Evolutionary conservation across 2,329 filamentous ascomycete genomes (phyloP).

Genomic region (Colletotrichum trifolii): DNA sequence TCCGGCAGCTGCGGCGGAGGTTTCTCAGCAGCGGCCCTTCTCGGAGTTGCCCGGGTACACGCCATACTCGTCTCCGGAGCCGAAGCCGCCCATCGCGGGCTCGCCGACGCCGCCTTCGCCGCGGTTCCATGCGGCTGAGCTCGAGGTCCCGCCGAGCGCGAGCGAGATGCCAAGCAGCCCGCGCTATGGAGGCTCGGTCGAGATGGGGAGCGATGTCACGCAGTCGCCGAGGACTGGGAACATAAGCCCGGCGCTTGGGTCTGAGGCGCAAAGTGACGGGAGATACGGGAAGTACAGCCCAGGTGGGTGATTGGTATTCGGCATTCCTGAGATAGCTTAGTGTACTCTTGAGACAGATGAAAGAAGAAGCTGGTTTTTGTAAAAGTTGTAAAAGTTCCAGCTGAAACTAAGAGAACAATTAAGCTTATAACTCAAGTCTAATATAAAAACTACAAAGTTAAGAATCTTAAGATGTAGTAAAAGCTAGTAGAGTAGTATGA

Average conservation of each 20-base stretch:
- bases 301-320: background rate
- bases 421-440: too few species aligned
- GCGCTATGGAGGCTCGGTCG: slow-evolving; percentile 20
- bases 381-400: too few species aligned
- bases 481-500: too few species aligned
- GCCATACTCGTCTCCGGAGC: slow-evolving; percentile 4
- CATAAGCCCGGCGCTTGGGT: slow-evolving; percentile 3
- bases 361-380: too few species aligned
- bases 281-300: background rate
- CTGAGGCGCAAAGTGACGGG: background rate
- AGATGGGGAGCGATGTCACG: slow-evolving; percentile 22
- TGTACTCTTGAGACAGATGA: too few species aligned
- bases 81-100: background rate
- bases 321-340: too few species aligned
- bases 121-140: slow-evolving; percentile 10
- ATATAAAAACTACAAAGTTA: too few species aligned
- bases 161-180: slow-evolving; percentile 31
- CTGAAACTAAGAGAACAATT: too few species aligned
- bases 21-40: slow-evolving; percentile 9
- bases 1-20: background rate
- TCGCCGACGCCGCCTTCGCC: slow-evolving; percentile 1
- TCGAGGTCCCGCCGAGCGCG: slow-evolving; percentile 18
- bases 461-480: too few species aligned
- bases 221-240: slow-evolving; percentile 8
- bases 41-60: slow-evolving; percentile 24